These are phyloP conservation scores for Puccinia horiana DNA, from an alignment of 1,284 basidiomycete species.

Conservation along the genomic window DNA sequence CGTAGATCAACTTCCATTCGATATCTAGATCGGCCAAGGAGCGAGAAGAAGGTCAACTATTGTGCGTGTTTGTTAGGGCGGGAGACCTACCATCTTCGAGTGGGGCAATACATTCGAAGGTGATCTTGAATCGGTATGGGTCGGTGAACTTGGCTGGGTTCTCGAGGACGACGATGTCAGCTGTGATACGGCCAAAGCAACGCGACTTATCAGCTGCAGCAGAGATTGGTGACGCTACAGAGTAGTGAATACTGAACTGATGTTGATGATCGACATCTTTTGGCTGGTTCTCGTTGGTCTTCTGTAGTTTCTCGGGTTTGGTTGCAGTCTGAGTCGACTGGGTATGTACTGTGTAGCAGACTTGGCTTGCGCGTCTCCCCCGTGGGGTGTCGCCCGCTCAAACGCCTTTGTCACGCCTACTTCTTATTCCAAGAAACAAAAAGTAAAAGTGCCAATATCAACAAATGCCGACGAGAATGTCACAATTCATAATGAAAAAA, in stretches of 20 bases:
- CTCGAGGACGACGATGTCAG: conserved; percentile 67
- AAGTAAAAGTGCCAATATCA: too few species aligned
- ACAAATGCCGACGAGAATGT: too few species aligned
- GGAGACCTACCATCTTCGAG: conserved; percentile 75
- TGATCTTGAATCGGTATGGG: conserved; percentile 89
- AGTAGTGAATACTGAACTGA: conserved; percentile 37
- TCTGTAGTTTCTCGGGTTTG: too few species aligned
- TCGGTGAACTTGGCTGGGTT: conserved; percentile 90
- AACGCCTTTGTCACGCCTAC: too few species aligned
- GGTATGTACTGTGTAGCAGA: too few species aligned
- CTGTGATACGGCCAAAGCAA: conserved; percentile 18
- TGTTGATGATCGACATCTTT: conserved; percentile 48
- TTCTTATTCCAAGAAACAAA: background rate
- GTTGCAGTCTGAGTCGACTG: too few species aligned
- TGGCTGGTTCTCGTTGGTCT: too few species aligned
- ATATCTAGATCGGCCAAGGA: conserved; percentile 65
- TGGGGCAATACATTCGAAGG: conserved; percentile 93
- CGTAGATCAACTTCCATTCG: conserved; percentile 96
- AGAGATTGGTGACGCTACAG: conserved; percentile 35
- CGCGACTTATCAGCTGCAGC: background rate
- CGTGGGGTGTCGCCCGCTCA: too few species aligned
- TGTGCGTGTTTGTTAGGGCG: background rate
- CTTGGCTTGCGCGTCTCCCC: too few species aligned
- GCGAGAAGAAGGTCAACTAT: background rate
- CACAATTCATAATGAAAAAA: background rate